Evolutionary conservation across 179 eudicot species (phyloP), one percentile per base, ranked within the genome.

Genomic region (Spinacia oleracea): DNA sequence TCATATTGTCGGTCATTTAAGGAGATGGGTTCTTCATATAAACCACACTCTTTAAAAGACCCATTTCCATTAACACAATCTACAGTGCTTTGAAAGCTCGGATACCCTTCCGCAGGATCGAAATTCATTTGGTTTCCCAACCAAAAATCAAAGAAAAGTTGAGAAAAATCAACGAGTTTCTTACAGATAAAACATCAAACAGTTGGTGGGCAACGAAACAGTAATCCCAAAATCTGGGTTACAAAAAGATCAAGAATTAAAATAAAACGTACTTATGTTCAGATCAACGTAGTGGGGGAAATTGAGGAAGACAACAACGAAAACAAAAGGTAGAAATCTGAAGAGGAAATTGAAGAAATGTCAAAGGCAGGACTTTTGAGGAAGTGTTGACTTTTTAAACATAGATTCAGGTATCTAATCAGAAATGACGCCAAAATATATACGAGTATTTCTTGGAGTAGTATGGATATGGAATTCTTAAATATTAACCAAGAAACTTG

Each of bases 401-500:
- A 68, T 20, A 63, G 48, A 63, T 72, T 81, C 77, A 81, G 77
- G 76, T 56, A 72, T 45, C 50, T 53, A 70, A 51, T 31, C 16
- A 68, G n/a, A n/a, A n/a, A n/a, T n/a, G n/a, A n/a, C n/a, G n/a
- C n/a, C n/a, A n/a, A n/a, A n/a, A n/a, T n/a, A n/a, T n/a, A n/a
- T n/a, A n/a, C n/a, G n/a, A n/a, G n/a, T n/a, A n/a, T n/a, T n/a
- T n/a, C n/a, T n/a, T n/a, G n/a, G n/a, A n/a, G n/a, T n/a, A n/a
- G n/a, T n/a, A n/a, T n/a, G n/a, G n/a, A n/a, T n/a, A n/a, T n/a
- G n/a, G n/a, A n/a, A n/a, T n/a, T n/a, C n/a, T n/a, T n/a, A n/a
- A n/a, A n/a, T n/a, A n/a, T n/a, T 10, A 63, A 25, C 35, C 20
- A 73, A 9, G 81, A 82, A 82, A 73, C 42, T 77, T 77, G 81